Conservation (phyloP, 495 filamentous ascomycete genomes). For the Pseudomonodictys pantanalensis region DNA sequence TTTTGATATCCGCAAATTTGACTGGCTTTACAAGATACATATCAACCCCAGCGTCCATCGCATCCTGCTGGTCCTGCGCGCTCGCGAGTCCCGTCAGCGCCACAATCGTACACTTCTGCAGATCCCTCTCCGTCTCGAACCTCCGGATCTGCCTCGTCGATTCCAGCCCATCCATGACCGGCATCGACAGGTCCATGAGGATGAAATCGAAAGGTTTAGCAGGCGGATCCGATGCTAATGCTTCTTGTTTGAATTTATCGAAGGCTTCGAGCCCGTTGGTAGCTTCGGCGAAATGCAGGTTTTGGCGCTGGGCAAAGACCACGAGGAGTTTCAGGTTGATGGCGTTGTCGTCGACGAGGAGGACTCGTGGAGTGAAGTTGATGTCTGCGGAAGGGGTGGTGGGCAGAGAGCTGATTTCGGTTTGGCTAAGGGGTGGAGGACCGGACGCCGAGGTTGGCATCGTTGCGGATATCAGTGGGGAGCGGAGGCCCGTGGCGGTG, state of each 20-base stretch:
- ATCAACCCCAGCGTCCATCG: conserved; percentile 1
- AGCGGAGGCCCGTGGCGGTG: neutral
- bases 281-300: conserved; percentile 3
- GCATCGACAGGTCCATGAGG: conserved; percentile 38
- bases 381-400: neutral
- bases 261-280: conserved; percentile 29
- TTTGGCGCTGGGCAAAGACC: conserved; percentile 19
- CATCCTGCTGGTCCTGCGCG: neutral
- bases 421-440: neutral
- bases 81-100: conserved; percentile 29
- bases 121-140: conserved; percentile 3
- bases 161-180: conserved; percentile 30
- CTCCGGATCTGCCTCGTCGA: conserved; percentile 25
- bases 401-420: neutral
- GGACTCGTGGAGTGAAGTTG: conserved; percentile 17
- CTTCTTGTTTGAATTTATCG: neutral
- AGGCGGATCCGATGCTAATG: neutral
- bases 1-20: conserved; percentile 4
- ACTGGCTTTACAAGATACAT: conserved; percentile 6
- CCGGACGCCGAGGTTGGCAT: neutral
- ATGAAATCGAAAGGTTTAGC: conserved; percentile 12
- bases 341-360: conserved; percentile 33
- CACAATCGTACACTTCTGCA: conserved; percentile 11
- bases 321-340: conserved; percentile 32
- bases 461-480: neutral